phyloP scores from a whole-genome alignment of 306 rosid genomes.

The Lupinus albus region DNA sequence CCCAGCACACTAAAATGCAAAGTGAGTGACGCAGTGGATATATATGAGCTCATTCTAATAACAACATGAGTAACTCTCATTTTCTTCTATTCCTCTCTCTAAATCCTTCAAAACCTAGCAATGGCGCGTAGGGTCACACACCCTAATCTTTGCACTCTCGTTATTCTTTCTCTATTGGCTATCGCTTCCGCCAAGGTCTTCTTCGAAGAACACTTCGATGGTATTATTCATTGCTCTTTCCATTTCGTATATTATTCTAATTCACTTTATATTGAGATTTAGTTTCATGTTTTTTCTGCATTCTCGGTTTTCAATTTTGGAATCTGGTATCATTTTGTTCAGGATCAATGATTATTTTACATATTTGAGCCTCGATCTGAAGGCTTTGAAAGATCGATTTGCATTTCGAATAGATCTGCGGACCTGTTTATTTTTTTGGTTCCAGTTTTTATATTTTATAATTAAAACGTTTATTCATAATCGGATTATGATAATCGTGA shows the following conservation, averaged over 20 bases:
- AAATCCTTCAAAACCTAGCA: conserved; percentile 32
- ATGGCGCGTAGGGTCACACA: conserved; percentile 78
- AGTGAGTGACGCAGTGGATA: conserved; percentile 35
- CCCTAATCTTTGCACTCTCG: conserved; percentile 66
- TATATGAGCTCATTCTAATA: conserved; percentile 41
- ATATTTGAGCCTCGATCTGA: conserved; percentile 50
- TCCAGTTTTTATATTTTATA: neutral
- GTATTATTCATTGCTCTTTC: conserved; percentile 53
- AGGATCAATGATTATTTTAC: conserved; percentile 39
- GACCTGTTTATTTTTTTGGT: neutral
- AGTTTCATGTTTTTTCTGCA: conserved; percentile 10
- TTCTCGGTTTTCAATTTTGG: conserved; percentile 33
- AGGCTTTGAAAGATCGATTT: conserved; percentile 4
- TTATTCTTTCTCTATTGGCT: conserved; percentile 61
- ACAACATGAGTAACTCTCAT: conserved; percentile 15
- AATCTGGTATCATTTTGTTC: conserved; percentile 18
- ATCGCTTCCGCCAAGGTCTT: conserved; percentile 78
- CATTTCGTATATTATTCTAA: neutral
- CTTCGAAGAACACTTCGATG: conserved; percentile 94
- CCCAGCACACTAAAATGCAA: conserved; percentile 34
- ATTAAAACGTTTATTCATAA: neutral
- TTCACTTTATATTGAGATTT: conserved; percentile 28
- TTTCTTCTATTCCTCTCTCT: conserved; percentile 35
- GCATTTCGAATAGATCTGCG: conserved; percentile 50
- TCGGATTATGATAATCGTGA: neutral